Conservation (phyloP, 306 rosid genomes). For the Begonia peltatifolia region DNA sequence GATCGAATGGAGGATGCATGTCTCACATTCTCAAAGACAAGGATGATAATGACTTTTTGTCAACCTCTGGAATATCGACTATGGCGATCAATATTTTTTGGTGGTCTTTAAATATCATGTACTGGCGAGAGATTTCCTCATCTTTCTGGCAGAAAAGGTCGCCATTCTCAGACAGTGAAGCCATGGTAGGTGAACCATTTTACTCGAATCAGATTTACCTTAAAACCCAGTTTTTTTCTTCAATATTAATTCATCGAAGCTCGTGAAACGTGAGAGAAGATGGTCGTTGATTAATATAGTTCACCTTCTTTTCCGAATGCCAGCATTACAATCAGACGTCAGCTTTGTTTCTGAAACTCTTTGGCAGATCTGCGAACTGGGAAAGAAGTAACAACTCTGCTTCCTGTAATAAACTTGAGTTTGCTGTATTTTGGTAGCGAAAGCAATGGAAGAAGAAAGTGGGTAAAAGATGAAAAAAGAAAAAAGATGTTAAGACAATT, state of each 20-base stretch:
- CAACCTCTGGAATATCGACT: neutral
- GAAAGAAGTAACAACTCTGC: too few relatives aligned
- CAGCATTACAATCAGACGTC: too few relatives aligned
- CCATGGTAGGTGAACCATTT: conserved; percentile 8
- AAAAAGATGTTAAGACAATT: too few relatives aligned
- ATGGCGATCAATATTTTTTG: neutral
- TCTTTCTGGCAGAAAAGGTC: conserved; percentile 32
- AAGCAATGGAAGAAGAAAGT: too few relatives aligned
- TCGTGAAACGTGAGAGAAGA: too few relatives aligned
- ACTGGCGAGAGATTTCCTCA: conserved; percentile 37
- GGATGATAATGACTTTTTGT: neutral
- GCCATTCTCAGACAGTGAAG: conserved; percentile 14
- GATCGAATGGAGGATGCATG: neutral
- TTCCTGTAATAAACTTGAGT: too few relatives aligned
- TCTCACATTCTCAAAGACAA: neutral
- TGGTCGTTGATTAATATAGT: too few relatives aligned
- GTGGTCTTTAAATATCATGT: neutral
- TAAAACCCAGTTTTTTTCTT: neutral
- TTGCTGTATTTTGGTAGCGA: too few relatives aligned
- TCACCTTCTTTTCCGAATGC: too few relatives aligned
- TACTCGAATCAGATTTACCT: conserved; percentile 23
- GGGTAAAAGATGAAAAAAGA: too few relatives aligned
- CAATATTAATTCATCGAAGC: neutral
- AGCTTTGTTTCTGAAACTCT: too few relatives aligned
- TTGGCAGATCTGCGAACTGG: too few relatives aligned